Evolutionary conservation across 2,329 filamentous ascomycete genomes (phyloP).

Genomic region (Rhynchosporium secalis): DNA sequence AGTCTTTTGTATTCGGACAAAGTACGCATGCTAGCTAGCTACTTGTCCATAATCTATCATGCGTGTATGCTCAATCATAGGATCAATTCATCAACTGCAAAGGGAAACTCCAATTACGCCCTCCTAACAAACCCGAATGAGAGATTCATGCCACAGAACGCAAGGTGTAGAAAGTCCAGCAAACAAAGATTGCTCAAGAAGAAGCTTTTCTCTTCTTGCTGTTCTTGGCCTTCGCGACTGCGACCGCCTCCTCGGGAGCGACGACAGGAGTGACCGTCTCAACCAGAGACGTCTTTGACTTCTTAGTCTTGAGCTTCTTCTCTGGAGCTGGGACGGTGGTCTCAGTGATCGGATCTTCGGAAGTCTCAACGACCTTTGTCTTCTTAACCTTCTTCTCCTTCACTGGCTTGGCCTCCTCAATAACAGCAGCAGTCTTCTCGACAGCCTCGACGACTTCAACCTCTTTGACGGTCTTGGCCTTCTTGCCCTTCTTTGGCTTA

Average conservation of each 20-base stretch:
- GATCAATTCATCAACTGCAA: slow-evolving; percentile 1
- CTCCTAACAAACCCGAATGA: neutral
- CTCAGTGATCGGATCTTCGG: slow-evolving; percentile 6
- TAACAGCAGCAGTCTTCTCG: slow-evolving; percentile 10
- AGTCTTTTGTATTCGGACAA: slow-evolving; percentile 5
- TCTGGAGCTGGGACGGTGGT: slow-evolving; percentile 12
- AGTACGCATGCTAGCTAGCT: neutral
- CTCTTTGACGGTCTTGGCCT: slow-evolving; percentile 25
- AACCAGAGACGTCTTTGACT: slow-evolving; percentile 23
- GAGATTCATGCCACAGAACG: neutral
- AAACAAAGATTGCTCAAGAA: slow-evolving; percentile 7
- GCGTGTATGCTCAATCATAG: neutral
- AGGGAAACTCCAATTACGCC: slow-evolving; percentile 11
- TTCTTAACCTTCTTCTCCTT: slow-evolving; percentile 25
- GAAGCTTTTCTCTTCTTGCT: slow-evolving; percentile 39
- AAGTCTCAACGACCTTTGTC: slow-evolving; percentile 9
- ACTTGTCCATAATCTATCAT: slow-evolving; percentile 2
- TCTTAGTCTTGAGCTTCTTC: slow-evolving; percentile 31
- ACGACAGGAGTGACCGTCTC: slow-evolving; percentile 41
- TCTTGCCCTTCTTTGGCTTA: slow-evolving; percentile 33
- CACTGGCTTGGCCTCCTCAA: slow-evolving; percentile 43
- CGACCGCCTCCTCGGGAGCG: slow-evolving; percentile 33
- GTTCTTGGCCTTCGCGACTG: slow-evolving; percentile 21
- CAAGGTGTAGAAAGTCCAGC: neutral
- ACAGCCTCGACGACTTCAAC: slow-evolving; percentile 3